Conservation (phyloP, 208 protist genomes). For the Acanthamoeba castellanii region DNA sequence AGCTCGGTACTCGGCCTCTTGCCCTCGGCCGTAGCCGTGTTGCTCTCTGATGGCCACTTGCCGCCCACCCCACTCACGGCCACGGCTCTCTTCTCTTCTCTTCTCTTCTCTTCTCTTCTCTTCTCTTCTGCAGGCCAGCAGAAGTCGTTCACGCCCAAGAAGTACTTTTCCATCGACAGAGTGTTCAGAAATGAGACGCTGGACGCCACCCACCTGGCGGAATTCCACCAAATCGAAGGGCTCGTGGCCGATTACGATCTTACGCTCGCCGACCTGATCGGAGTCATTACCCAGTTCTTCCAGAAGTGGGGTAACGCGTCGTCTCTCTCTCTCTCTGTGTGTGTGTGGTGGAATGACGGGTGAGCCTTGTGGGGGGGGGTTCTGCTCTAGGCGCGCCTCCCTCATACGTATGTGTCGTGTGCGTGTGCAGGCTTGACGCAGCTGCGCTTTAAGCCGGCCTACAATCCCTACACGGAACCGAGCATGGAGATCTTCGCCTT, state of each 20-base stretch:
- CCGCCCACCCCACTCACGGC: too few relatives aligned
- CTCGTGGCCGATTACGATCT: constrained; percentile 98
- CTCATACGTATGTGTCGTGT: too few relatives aligned
- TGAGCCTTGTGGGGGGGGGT: too few relatives aligned
- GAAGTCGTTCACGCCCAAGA: constrained; percentile 95
- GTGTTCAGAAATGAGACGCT: constrained; percentile 99
- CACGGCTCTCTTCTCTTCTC: too few relatives aligned
- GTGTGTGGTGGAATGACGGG: background rate
- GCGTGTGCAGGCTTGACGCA: constrained; percentile 91
- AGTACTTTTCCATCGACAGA: constrained; percentile 99
- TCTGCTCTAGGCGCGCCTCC: background rate
- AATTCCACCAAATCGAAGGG: constrained; percentile 99
- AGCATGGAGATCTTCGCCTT: constrained; percentile 99
- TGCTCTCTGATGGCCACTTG: background rate
- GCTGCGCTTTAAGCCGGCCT: constrained; percentile 99
- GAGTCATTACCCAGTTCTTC: constrained; percentile 98
- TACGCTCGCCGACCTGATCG: constrained; percentile 98
- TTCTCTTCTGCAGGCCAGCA: constrained; percentile 55
- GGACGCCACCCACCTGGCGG: constrained; percentile 99
- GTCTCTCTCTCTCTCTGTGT: background rate
- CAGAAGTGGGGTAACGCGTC: constrained; percentile 91
- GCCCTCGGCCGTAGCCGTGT: constrained; percentile 79
- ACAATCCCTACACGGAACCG: constrained; percentile 99
- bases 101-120: too few relatives aligned
- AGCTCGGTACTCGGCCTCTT: constrained; percentile 88